Evolutionary conservation across 106 monocot genomes (phyloP).

Genomic region (Posidonia australis): DNA sequence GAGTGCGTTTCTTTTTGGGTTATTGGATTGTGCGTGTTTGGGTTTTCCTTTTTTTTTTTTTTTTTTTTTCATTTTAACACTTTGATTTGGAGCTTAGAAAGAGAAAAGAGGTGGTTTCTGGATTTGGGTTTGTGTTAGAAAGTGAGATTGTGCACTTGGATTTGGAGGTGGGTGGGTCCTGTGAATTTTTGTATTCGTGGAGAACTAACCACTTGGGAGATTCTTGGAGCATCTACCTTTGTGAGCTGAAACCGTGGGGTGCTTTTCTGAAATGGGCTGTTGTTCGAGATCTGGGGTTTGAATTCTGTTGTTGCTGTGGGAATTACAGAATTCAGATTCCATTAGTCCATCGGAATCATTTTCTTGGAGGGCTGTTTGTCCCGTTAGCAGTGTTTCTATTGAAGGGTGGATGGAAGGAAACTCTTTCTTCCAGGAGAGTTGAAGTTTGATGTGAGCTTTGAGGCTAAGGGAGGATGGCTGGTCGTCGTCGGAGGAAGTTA

Average conservation of each 20-base stretch:
- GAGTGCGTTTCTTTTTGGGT: no score
- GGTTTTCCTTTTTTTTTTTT: not conserved
- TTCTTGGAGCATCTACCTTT: not conserved
- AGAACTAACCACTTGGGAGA: not conserved
- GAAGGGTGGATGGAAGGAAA: no score
- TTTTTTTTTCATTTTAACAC: no score
- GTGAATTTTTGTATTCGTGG: not conserved
- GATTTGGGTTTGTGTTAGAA: slow-evolving; percentile 1
- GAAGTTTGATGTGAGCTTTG: not conserved
- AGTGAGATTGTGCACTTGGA: not conserved
- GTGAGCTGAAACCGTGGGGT: no score
- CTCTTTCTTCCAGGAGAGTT: not conserved
- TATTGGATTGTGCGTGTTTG: no score
- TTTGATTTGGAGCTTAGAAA: not conserved
- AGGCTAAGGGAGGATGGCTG: slow-evolving; percentile 8
- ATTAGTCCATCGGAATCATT: no score
- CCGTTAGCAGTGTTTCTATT: no score
- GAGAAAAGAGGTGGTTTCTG: not conserved
- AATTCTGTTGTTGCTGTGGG: no score
- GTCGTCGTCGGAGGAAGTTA: slow-evolving; percentile 40
- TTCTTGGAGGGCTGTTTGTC: no score
- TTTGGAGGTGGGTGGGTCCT: not conserved
- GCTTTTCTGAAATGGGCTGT: no score
- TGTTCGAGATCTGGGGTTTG: no score
- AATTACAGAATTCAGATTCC: no score